These are phyloP conservation scores for Trichopus zeylanicus DNA, from an alignment of 116 monocot species.

Conservation along the genomic window DNA sequence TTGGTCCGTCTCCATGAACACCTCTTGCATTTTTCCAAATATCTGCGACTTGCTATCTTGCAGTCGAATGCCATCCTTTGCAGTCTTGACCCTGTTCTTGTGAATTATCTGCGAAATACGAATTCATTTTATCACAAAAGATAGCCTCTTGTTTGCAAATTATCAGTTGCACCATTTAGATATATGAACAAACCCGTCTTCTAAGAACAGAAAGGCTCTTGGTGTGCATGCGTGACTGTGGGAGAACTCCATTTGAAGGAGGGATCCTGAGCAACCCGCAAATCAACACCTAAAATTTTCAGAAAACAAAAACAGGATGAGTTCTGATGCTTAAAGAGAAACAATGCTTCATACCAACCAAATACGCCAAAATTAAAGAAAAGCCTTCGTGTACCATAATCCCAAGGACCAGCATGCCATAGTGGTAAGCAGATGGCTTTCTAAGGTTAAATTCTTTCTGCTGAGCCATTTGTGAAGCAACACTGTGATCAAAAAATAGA, in stretches of 20 bases:
- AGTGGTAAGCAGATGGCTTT: slow-evolving; percentile 85
- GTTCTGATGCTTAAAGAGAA: no score
- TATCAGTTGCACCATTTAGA: no score
- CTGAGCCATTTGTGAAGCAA: slow-evolving; percentile 98
- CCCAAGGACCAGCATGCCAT: slow-evolving; percentile 83
- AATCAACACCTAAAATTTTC: slow-evolving; percentile 59
- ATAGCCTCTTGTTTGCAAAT: no score
- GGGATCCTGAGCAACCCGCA: slow-evolving; percentile 93
- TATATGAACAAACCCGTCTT: slow-evolving; percentile 60
- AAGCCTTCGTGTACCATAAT: slow-evolving; percentile 85
- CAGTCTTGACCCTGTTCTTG: slow-evolving; percentile 75
- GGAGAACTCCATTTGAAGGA: slow-evolving; percentile 91
- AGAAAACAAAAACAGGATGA: no score
- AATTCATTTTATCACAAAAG: no score
- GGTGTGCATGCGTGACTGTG: slow-evolving; percentile 98
- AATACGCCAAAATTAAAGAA: no score
- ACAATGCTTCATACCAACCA: no score
- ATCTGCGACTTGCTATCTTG: slow-evolving; percentile 69
- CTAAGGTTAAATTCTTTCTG: slow-evolving; percentile 94
- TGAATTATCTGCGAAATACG: slow-evolving; percentile 43
- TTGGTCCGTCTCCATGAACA: slow-evolving; percentile 68
- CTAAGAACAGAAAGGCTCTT: slow-evolving; percentile 89
- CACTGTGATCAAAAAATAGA: slow-evolving; percentile 98
- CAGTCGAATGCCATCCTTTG: slow-evolving; percentile 50
- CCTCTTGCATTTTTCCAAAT: slow-evolving; percentile 85